Percentiles rank a stretch among this genome's conserved stretches.
Evolutionary conservation across 2,329 filamentous ascomycete species (phyloP).

Genomic region (Colletotrichum sp.): DNA sequence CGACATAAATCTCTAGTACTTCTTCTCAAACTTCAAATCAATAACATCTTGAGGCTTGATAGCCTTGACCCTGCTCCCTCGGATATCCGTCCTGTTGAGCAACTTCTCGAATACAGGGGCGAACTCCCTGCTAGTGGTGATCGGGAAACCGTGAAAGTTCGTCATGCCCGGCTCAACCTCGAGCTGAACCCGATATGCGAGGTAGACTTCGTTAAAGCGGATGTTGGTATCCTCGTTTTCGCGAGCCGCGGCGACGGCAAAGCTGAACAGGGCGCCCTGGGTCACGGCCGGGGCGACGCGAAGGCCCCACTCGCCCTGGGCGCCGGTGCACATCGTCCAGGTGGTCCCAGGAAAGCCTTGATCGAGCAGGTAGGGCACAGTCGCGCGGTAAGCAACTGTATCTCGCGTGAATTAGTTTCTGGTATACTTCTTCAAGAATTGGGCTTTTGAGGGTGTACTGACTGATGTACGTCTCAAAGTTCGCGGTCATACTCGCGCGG

Average conservation of each 20-base stretch:
- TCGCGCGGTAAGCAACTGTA: slow-evolving; percentile 34
- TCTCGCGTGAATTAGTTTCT: accelerated
- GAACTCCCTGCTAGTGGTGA: neutral
- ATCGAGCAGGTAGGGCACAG: slow-evolving; percentile 36
- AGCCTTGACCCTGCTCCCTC: neutral
- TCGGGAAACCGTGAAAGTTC: neutral
- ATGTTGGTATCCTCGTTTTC: slow-evolving; percentile 36
- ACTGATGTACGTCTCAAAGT: slow-evolving; percentile 37
- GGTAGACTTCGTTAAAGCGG: slow-evolving; percentile 44
- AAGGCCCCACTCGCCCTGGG: slow-evolving; percentile 28
- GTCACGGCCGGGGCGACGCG: slow-evolving; percentile 29
- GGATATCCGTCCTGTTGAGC: neutral
- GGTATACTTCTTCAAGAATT: accelerated
- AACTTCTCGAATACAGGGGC: neutral
- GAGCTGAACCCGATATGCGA: slow-evolving; percentile 32
- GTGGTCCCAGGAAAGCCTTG: slow-evolving; percentile 26
- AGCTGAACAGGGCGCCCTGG: slow-evolving; percentile 41
- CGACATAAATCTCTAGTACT: neutral
- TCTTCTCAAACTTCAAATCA: neutral
- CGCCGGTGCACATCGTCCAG: slow-evolving; percentile 38
- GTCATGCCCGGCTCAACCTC: slow-evolving; percentile 18
- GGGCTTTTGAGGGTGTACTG: neutral
- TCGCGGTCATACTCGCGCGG: slow-evolving; percentile 24
- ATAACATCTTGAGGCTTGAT: neutral
- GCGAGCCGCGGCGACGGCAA: slow-evolving; percentile 32